phyloP scores from a whole-genome alignment of 192 early-diverging fungal genomes.

The Coemansia sp. region DNA sequence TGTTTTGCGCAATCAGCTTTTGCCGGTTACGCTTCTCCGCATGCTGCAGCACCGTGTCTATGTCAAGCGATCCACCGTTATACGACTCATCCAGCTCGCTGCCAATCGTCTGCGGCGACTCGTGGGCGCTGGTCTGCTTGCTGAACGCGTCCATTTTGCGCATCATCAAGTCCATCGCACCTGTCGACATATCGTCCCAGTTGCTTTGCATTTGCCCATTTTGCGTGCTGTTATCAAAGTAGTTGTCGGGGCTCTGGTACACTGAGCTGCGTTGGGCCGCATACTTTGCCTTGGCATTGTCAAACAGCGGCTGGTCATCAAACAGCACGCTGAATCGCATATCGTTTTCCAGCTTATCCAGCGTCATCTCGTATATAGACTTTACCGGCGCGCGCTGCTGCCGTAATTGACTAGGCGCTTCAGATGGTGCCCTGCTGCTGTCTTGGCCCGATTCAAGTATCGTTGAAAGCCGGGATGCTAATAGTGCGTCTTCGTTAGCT shows the following conservation, averaged over 20 bases:
- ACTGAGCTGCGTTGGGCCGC: constrained; percentile 48
- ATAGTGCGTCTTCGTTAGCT: constrained; percentile 3
- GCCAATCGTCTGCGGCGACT: neutral
- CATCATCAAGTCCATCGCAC: constrained; percentile 9
- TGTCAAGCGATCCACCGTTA: constrained; percentile 15
- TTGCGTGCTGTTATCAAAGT: neutral
- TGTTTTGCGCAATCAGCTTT: constrained; percentile 48
- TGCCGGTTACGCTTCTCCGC: constrained; percentile 33
- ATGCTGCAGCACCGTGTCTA: constrained; percentile 38
- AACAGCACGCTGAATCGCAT: constrained; percentile 35
- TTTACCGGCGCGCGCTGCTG: constrained; percentile 13
- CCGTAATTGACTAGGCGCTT: neutral
- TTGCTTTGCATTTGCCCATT: constrained; percentile 8
- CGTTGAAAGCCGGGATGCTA: constrained; percentile 31
- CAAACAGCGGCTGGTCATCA: constrained; percentile 41
- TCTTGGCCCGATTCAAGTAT: constrained; percentile 33
- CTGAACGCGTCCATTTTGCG: constrained; percentile 20
- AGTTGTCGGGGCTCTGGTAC: constrained; percentile 38
- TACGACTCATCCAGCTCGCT: neutral
- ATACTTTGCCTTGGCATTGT: constrained; percentile 42
- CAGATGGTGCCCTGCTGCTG: neutral
- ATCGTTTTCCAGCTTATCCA: constrained; percentile 51
- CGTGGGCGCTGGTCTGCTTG: neutral
- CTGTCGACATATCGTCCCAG: constrained; percentile 17
- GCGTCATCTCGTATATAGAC: constrained; percentile 44